Base-by-base conservation (phyloP, 306 rosid species). In the Heteromeles arbutifolia region DNA sequence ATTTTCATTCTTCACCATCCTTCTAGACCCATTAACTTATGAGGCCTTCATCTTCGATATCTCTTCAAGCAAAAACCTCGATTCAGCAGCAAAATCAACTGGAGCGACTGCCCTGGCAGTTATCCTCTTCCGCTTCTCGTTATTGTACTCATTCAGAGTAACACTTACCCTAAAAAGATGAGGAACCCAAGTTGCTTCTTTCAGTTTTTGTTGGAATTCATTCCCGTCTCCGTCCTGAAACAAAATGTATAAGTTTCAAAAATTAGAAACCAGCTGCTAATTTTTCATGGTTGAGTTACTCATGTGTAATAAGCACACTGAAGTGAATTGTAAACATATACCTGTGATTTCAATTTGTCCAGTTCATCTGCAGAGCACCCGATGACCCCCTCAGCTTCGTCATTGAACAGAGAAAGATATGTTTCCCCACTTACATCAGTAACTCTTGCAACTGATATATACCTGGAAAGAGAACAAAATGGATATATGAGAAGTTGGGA, bases 331-430 rank as follows among this genome's bases (percentile, higher is more conserved):
- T 14, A 19, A 63, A 21, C 11, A 41, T 58, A 68, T 77, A 95
- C 99, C 95, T 90, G 85, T 54, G 93, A 82, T 79, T 74, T 89
- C 41, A 92, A 78, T 63, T 64, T 68, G 41, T 89, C 93, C 67
- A 92, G 90, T 41, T 88, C 99, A 31, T 90, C 90, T 17, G 99
- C 98, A 67, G 99, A 82, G 86, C 97, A 90, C 54, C 97, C 98
- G 61, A 95, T 75, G 13, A 95, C 75, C 19, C 37, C 86, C 83
- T 89, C 97, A 24, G 97, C 99, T 81, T 95, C 88, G 0, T 90
- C 84, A 48, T 95, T 90, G 67, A 95, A 95, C 65, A 79, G 58
- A 12, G 97, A 88, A 77, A 95, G 0, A 78, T 18, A 82, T 12
- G 84, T 85, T 68, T 95, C 99, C 2, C 92, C 85, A 74, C 92